Evolutionary conservation across 768 basidiomycete species (phyloP).

Genomic region (Hortiboletus campestris): DNA sequence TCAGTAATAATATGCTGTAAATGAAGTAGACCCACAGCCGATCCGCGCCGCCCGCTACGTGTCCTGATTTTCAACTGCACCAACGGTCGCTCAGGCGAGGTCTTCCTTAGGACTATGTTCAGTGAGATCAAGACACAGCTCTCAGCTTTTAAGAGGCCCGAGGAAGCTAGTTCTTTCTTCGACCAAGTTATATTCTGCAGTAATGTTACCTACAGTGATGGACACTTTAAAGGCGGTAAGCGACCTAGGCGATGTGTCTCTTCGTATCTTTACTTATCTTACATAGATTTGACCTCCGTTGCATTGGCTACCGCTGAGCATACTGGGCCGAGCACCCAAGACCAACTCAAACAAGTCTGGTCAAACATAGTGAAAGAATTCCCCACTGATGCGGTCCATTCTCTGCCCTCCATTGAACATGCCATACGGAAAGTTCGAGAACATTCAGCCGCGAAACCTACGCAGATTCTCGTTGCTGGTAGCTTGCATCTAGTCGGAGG

Average conservation of each 20-base stretch:
- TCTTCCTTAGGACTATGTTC: constrained; percentile 64
- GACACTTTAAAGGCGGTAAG: constrained; percentile 87
- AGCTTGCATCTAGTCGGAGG: constrained; percentile 95
- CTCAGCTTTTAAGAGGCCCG: constrained; percentile 36
- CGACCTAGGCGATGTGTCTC: constrained; percentile 2
- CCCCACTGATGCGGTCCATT: constrained; percentile 62
- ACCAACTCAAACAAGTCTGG: constrained; percentile 77
- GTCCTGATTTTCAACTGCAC: constrained; percentile 95
- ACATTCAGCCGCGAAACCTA: constrained; percentile 32
- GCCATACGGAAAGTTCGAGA: constrained; percentile 67
- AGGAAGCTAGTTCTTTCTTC: constrained; percentile 54
- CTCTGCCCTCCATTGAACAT: constrained; percentile 86
- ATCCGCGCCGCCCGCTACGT: constrained; percentile 37
- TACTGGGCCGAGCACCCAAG: constrained; percentile 67
- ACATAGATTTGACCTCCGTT: constrained; percentile 72
- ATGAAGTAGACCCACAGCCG: constrained; percentile 11
- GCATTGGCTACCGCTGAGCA: constrained; percentile 64
- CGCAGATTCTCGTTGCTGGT: constrained; percentile 82
- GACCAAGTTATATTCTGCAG: constrained; percentile 91
- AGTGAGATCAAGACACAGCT: constrained; percentile 50
- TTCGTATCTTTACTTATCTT: neutral
- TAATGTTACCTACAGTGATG: constrained; percentile 91
- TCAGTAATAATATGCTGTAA: constrained; percentile 1
- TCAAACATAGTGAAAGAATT: constrained; percentile 57
- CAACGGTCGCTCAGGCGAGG: constrained; percentile 75